phyloP scores from a whole-genome alignment of 768 basidiomycete species.

The Candolleomyces aberdarensis region DNA sequence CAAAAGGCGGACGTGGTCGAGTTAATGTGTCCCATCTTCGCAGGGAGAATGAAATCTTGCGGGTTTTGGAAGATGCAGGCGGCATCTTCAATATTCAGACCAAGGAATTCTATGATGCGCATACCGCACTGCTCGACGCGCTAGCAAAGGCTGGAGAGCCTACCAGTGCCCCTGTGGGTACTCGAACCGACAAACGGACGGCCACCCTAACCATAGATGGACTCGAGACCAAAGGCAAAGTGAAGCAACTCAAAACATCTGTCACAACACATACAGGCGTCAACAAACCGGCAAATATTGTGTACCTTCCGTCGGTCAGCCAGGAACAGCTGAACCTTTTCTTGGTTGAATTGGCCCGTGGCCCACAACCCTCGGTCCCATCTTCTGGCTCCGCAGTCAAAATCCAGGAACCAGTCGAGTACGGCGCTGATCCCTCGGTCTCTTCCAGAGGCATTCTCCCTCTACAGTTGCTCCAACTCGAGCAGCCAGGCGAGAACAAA shows the following conservation, averaged over 20 bases:
- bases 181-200: slow-evolving; percentile 73
- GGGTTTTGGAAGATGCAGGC: slow-evolving; percentile 59
- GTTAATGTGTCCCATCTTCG: slow-evolving; percentile 76
- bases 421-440: slow-evolving; percentile 40
- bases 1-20: slow-evolving; percentile 23
- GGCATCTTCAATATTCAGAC: slow-evolving; percentile 65
- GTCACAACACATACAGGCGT: slow-evolving; percentile 58
- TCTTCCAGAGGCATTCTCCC: slow-evolving; percentile 33
- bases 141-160: slow-evolving; percentile 60
- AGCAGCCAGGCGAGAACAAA: slow-evolving; percentile 37
- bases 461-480: slow-evolving; percentile 45
- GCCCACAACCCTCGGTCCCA: slow-evolving; percentile 25
- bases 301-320: slow-evolving; percentile 59
- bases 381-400: slow-evolving; percentile 40
- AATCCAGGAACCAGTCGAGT: slow-evolving; percentile 53
- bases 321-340: slow-evolving; percentile 55
- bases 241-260: slow-evolving; percentile 69
- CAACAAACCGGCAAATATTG: slow-evolving; percentile 55
- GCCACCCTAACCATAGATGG: slow-evolving; percentile 54
- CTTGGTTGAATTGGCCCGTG: slow-evolving; percentile 50
- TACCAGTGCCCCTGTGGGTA: slow-evolving; percentile 66
- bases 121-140: slow-evolving; percentile 57
- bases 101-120: slow-evolving; percentile 69
- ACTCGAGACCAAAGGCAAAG: slow-evolving; percentile 61
- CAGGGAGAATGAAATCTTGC: slow-evolving; percentile 76